Conservation (phyloP, 306 rosid species). For the Erythrophleum fordii region DNA sequence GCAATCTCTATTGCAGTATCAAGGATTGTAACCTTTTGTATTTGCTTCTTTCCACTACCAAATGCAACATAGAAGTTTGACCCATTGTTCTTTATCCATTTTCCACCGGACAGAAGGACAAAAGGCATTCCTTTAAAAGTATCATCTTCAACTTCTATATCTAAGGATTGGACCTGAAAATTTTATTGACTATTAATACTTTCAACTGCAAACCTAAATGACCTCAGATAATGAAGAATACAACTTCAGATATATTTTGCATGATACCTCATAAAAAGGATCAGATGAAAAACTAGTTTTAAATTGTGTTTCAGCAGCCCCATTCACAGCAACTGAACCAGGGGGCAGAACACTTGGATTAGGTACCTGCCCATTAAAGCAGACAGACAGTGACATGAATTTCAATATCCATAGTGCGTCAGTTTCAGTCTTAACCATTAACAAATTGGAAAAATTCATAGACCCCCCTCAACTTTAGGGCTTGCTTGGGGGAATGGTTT, state of each 20-base stretch:
- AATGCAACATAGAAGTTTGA: constrained; percentile 82
- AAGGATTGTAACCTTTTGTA: constrained; percentile 64
- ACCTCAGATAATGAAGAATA: constrained; percentile 34
- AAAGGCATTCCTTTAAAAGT: constrained; percentile 81
- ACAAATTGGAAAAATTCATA: constrained; percentile 25
- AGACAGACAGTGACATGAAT: constrained; percentile 21
- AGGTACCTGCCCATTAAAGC: constrained; percentile 70
- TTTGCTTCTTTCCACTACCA: constrained; percentile 53
- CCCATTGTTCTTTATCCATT: constrained; percentile 89
- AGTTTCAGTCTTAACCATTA: constrained; percentile 35
- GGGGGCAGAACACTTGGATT: constrained; percentile 66
- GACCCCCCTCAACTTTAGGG: not conserved
- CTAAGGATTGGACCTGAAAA: constrained; percentile 79
- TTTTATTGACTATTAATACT: constrained; percentile 32
- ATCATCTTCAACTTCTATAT: constrained; percentile 70
- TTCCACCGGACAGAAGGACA: constrained; percentile 67
- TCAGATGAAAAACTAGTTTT: constrained; percentile 47
- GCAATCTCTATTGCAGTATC: constrained; percentile 32
- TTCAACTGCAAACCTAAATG: constrained; percentile 35
- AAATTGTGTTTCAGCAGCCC: constrained; percentile 73
- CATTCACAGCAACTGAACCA: constrained; percentile 68
- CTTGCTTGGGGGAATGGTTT: not conserved
- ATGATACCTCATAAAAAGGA: constrained; percentile 61
- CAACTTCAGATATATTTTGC: constrained; percentile 36
- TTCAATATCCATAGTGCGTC: constrained; percentile 35